Conservation (phyloP, 1,139 yeast species). For the Casaregolazyma lundiana region DNA sequence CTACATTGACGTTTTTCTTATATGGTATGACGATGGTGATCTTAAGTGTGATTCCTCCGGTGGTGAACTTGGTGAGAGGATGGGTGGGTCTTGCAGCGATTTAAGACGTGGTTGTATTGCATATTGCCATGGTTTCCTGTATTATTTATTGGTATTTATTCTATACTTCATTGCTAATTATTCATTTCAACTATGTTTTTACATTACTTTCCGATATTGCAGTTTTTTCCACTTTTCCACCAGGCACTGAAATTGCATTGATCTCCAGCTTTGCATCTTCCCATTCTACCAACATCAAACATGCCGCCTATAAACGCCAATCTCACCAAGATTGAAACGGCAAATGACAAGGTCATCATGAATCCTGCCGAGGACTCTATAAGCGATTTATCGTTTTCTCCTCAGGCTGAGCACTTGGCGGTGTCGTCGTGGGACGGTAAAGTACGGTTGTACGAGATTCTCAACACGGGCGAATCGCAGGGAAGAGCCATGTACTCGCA, state of each 20-base stretch:
- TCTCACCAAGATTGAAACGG: constrained; percentile 58
- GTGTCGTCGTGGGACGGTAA: constrained; percentile 95
- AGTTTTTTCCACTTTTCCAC: too few relatives aligned
- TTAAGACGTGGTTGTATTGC: too few relatives aligned
- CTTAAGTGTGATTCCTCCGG: constrained; percentile 53
- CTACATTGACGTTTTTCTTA: constrained; percentile 63
- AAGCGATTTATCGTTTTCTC: constrained; percentile 84
- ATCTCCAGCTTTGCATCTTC: too few relatives aligned
- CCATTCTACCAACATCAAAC: background rate
- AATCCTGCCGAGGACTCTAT: constrained; percentile 92
- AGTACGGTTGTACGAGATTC: constrained; percentile 86
- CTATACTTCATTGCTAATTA: background rate
- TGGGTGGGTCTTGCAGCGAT: constrained; percentile 26
- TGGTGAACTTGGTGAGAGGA: constrained; percentile 36
- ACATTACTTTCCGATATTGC: too few relatives aligned
- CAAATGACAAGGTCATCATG: constrained; percentile 69
- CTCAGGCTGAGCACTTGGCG: constrained; percentile 77
- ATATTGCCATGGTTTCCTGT: too few relatives aligned
- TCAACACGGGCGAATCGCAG: constrained; percentile 58
- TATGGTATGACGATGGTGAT: constrained; percentile 73
- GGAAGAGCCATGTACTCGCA: constrained; percentile 91
- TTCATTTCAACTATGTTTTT: too few relatives aligned
- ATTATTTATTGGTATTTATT: background rate
- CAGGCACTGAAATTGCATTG: too few relatives aligned
- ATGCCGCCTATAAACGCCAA: background rate